A percentile compares a stretch with the other conserved stretches of the same genome.
These are phyloP conservation scores for Leccinum pellstonianum DNA, from an alignment of 768 basidiomycete genomes.

Conservation along the genomic window DNA sequence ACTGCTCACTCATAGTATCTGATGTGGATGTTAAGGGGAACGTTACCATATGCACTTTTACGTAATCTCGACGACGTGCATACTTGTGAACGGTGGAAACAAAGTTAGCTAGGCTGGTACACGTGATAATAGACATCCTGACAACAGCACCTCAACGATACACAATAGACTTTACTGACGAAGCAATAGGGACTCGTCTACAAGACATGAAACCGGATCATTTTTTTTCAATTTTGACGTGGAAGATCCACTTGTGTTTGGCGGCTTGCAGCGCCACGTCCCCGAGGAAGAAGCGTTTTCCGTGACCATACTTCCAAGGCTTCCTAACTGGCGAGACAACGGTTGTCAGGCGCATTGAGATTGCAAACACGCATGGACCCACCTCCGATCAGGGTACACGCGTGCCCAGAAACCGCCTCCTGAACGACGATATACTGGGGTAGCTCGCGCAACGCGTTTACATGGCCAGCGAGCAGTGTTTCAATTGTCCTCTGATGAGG, in stretches of 20 bases:
- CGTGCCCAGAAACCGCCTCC: slow-evolving; percentile 6
- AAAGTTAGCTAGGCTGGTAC: slow-evolving; percentile 46
- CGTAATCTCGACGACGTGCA: slow-evolving; percentile 40
- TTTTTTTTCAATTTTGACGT: slow-evolving; percentile 9
- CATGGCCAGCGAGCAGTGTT: slow-evolving; percentile 24
- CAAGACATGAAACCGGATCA: not conserved
- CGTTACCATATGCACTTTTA: no score
- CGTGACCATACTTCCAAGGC: slow-evolving; percentile 30
- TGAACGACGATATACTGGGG: slow-evolving; percentile 18
- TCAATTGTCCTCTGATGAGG: slow-evolving; percentile 22
- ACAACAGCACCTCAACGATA: not conserved
- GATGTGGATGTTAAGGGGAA: no score
- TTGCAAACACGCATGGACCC: not conserved
- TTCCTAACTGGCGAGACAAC: slow-evolving; percentile 20
- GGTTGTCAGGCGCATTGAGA: not conserved
- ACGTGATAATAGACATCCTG: slow-evolving; percentile 4
- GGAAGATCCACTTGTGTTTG: slow-evolving; percentile 29
- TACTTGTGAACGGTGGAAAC: no score
- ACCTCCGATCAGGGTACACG: slow-evolving; percentile 25
- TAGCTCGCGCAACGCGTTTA: slow-evolving; percentile 11
- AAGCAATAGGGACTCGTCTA: not conserved
- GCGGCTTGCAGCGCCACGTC: slow-evolving; percentile 18
- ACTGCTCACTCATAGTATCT: not conserved
- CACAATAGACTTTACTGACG: not conserved
- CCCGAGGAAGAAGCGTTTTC: slow-evolving; percentile 27